These are phyloP conservation scores for Dichotomocladium elegans DNA, from an alignment of 371 early-diverging fungal species.

Conservation along the genomic window DNA sequence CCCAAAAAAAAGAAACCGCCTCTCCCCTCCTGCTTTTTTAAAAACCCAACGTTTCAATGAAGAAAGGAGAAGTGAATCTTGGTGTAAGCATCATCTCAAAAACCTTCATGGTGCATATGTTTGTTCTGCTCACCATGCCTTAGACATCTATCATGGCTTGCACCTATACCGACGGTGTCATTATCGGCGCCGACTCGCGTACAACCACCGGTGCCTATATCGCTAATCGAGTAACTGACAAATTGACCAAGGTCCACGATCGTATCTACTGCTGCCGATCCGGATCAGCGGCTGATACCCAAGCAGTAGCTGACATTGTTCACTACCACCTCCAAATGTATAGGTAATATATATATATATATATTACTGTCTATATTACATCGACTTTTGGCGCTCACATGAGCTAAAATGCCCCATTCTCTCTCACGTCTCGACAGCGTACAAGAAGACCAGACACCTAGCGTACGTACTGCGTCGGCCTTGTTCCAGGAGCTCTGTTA, in stretches of 20 bases:
- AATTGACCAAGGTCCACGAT: slow-evolving; percentile 97
- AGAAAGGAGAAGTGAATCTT: slow-evolving; percentile 93
- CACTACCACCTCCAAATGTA: slow-evolving; percentile 91
- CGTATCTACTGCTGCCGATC: slow-evolving; percentile 97
- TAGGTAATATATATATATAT: slow-evolving; percentile 44
- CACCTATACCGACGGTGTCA: slow-evolving; percentile 91
- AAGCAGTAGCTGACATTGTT: slow-evolving; percentile 96
- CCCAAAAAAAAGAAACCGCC: no score
- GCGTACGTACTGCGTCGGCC: slow-evolving; percentile 90
- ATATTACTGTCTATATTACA: no score
- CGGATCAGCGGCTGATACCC: slow-evolving; percentile 99
- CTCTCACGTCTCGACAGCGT: slow-evolving; percentile 45
- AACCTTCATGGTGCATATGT: no score
- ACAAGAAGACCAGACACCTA: slow-evolving; percentile 81
- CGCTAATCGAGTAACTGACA: slow-evolving; percentile 97
- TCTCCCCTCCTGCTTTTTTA: no score
- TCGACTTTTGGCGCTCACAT: no score
- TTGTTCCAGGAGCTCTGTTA: slow-evolving; percentile 96
- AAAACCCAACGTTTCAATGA: no score
- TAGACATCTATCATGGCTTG: slow-evolving; percentile 99
- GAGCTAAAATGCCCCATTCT: no score
- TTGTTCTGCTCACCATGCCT: neutral
- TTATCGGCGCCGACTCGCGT: slow-evolving; percentile 99
- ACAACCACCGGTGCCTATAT: slow-evolving; percentile 97
- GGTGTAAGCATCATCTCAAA: slow-evolving; percentile 66